Base-by-base conservation (phyloP, 2,329 filamentous ascomycete species). In the Elsinoe batatas region DNA sequence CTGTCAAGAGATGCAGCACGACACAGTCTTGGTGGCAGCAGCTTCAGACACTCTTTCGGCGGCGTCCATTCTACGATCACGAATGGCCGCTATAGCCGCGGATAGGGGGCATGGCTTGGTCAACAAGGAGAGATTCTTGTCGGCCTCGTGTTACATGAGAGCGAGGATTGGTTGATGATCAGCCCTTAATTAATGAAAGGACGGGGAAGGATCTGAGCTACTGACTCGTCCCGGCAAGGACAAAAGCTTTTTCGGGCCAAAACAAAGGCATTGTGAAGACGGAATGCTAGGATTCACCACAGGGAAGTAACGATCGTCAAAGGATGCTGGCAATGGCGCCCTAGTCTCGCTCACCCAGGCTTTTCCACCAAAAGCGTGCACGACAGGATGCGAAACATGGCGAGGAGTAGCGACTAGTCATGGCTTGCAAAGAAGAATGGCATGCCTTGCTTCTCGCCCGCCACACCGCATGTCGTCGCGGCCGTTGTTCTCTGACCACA, bases 181-280 rank as follows among this genome's bases (percentile, higher is more conserved):
- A 38, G 47, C 47, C 30, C 18, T 51, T 51, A 17, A 33, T 51
- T 51, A 11, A 26, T 22, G 20, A 51, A 38, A 51, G 47, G 33
- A 51, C 15, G 26, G 40, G 40, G 40, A 44, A 44, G 40, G 40
- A 44, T 44, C 40, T n/a, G 7, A 20, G 33, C 47, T 37, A 36
- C 13, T 26, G 35, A 37, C 47, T 51, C 47, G 44, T 26, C 26
- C 26, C 44, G 18, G 26, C 26, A 15, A 13, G 17, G 44, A 22
- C 18, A 11, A 15, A 33, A 26, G 13, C 32, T 26, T 17, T 35
- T 15, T 35, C 15, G 44, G 44, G 26, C 26, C 26, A 30, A 30
- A 30, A 30, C 26, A 30, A 30, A 30, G 26, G 26, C 26, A 8
- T 30, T 30, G 26, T 30, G 5, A 30, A 30, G 26, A 30, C 26